A percentile compares a stretch with the other conserved stretches of the same genome.
Evolutionary conservation across 1,139 yeast species (phyloP).

Genomic region (Yamadazyma atlantica): DNA sequence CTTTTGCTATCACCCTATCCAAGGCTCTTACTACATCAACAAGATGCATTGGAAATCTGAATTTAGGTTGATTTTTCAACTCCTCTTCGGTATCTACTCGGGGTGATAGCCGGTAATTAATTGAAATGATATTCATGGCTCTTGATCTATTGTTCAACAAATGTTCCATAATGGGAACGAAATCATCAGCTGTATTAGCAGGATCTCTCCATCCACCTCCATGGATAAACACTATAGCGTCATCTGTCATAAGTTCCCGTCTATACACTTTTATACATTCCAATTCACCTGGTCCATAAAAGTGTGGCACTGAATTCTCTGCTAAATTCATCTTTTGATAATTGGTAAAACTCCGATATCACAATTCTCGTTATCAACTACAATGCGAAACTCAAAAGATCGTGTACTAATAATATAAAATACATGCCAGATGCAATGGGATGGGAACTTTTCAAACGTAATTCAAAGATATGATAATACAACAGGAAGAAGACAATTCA

Average conservation of each 20-base stretch:
- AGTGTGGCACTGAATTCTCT: not conserved
- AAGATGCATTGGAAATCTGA: conserved; percentile 62
- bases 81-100: conserved; percentile 19
- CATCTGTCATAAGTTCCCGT: conserved; percentile 12
- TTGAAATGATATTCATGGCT: conserved; percentile 33
- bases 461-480: too few relatives aligned
- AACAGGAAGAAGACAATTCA: too few relatives aligned
- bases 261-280: conserved; percentile 25
- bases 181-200: conserved; percentile 57
- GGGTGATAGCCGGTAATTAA: conserved; percentile 74
- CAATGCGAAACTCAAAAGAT: too few relatives aligned
- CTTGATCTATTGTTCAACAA: not conserved
- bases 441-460: too few relatives aligned
- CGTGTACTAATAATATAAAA: not conserved
- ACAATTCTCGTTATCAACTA: too few relatives aligned
- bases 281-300: conserved; percentile 25
- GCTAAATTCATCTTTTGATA: not conserved
- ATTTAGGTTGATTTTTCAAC: conserved; percentile 6
- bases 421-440: too few relatives aligned
- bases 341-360: too few relatives aligned
- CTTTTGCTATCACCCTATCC: conserved; percentile 21
- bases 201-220: conserved; percentile 93
- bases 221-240: conserved; percentile 57
- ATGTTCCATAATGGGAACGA: conserved; percentile 29
- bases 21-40: conserved; percentile 55